These are phyloP conservation scores for Diplodia scrobiculata DNA, from an alignment of 2,329 filamentous ascomycete species.

Conservation along the genomic window DNA sequence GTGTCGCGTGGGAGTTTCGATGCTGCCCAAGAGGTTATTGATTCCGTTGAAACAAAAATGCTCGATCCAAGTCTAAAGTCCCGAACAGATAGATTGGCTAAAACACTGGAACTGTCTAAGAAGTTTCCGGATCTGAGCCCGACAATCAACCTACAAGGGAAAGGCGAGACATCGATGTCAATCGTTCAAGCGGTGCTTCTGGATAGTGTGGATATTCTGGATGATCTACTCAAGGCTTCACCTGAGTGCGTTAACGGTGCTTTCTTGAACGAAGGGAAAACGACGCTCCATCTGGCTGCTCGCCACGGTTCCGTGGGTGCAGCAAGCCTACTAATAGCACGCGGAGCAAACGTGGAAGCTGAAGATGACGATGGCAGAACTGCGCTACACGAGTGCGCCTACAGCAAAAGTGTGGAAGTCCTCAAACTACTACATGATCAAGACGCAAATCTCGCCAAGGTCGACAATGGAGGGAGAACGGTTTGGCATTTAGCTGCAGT, in stretches of 20 bases:
- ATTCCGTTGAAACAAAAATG: too few relatives aligned
- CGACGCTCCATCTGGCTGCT: neutral
- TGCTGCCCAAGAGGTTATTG: too few relatives aligned
- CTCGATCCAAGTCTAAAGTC: too few relatives aligned
- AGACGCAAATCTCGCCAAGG: neutral
- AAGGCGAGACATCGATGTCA: neutral
- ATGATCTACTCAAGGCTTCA: rapidly evolving
- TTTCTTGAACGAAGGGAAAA: rapidly evolving
- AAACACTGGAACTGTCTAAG: too few relatives aligned
- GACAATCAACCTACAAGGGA: neutral
- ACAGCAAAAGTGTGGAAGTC: neutral
- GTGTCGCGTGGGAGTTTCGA: too few relatives aligned
- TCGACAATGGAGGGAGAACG: neutral
- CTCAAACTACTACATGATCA: neutral
- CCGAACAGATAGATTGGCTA: too few relatives aligned
- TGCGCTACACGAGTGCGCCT: neutral
- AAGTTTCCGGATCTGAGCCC: too few relatives aligned
- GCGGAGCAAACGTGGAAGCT: neutral
- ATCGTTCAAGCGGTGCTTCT: rapidly evolving
- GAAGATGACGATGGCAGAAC: neutral
- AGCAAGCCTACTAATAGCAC: neutral
- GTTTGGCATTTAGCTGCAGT: neutral
- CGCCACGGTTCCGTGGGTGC: neutral
- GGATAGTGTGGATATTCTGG: neutral
- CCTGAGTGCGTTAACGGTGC: neutral